Percentiles rank a stretch among this genome's conserved stretches.
phyloP scores from a whole-genome alignment of 2,329 filamentous ascomycete species.

The Triangularia setosa region DNA sequence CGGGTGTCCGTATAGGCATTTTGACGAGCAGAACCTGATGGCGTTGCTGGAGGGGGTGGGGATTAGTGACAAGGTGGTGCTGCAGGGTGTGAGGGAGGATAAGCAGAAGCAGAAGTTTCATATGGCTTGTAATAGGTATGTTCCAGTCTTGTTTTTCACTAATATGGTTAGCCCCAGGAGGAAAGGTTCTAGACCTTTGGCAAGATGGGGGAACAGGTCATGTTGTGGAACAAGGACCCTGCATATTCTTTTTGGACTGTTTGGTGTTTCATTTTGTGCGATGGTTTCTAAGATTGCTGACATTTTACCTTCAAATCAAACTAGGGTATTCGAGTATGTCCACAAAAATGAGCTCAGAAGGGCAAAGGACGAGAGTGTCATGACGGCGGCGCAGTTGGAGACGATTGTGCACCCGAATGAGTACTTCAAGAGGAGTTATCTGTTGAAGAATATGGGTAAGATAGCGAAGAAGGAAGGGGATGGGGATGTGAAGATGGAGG shows the following conservation, averaged over 20 bases:
- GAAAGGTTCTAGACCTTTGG: background rate
- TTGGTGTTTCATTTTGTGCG: background rate
- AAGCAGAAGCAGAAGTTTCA: constrained; percentile 86
- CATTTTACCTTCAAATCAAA: background rate
- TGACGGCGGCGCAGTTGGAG: constrained; percentile 74
- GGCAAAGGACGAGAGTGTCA: constrained; percentile 69
- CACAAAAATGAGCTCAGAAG: constrained; percentile 76
- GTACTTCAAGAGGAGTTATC: constrained; percentile 92
- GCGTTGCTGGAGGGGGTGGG: constrained; percentile 73
- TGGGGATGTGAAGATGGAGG: constrained; percentile 29
- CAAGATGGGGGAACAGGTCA: background rate
- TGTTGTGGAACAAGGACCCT: background rate
- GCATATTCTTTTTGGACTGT: background rate
- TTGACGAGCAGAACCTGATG: constrained; percentile 80
- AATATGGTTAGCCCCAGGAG: background rate
- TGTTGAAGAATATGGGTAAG: constrained; percentile 71
- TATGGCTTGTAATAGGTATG: constrained; percentile 86
- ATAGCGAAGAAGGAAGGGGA: background rate
- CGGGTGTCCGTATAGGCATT: constrained; percentile 95
- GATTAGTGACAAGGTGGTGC: constrained; percentile 69
- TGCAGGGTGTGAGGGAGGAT: constrained; percentile 82
- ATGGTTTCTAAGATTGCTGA: background rate
- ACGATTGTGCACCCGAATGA: constrained; percentile 97
- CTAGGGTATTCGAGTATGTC: constrained; percentile 77
- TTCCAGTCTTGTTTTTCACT: constrained; percentile 14